These are phyloP conservation scores for Diaporthe vaccinii DNA, from an alignment of 2,329 filamentous ascomycete genomes.

Conservation along the genomic window DNA sequence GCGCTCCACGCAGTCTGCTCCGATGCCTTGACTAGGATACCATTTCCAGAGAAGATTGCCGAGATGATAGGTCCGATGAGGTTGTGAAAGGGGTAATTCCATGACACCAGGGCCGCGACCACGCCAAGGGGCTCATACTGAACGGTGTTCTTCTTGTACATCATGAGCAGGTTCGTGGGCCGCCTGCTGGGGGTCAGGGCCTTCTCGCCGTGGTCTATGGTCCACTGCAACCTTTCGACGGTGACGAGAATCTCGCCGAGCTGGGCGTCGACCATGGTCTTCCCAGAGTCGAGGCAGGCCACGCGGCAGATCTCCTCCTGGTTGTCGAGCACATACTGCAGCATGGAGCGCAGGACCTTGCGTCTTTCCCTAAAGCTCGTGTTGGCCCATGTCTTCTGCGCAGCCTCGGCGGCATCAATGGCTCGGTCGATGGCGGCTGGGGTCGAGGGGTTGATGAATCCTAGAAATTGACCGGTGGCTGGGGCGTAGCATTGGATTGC, in stretches of 20 bases:
- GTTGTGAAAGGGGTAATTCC: constrained; percentile 99
- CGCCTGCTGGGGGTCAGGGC: constrained; percentile 79
- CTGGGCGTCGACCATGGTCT: constrained; percentile 94
- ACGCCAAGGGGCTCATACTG: constrained; percentile 93
- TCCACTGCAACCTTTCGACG: constrained; percentile 94
- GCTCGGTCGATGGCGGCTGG: constrained; percentile 83
- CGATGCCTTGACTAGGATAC: constrained; percentile 91
- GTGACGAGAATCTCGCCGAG: constrained; percentile 97
- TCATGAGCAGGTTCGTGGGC: constrained; percentile 93
- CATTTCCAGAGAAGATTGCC: constrained; percentile 73
- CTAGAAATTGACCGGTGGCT: constrained; percentile 88
- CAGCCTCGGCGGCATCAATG: constrained; percentile 78
- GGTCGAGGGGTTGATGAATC: constrained; percentile 82
- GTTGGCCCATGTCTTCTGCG: constrained; percentile 82
- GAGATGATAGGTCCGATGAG: constrained; percentile 43
- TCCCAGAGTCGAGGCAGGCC: constrained; percentile 93
- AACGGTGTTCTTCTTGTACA: constrained; percentile 94
- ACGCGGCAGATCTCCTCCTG: constrained; percentile 88
- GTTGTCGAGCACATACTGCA: constrained; percentile 88
- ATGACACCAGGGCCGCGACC: constrained; percentile 91
- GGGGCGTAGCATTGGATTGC: constrained; percentile 89
- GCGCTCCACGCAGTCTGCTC: constrained; percentile 97
- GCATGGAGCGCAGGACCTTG: constrained; percentile 83
- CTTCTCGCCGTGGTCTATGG: constrained; percentile 88
- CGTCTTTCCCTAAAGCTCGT: constrained; percentile 84